phyloP scores from a whole-genome alignment of 2,329 filamentous ascomycete genomes.

The Akanthomyces lecanii region DNA sequence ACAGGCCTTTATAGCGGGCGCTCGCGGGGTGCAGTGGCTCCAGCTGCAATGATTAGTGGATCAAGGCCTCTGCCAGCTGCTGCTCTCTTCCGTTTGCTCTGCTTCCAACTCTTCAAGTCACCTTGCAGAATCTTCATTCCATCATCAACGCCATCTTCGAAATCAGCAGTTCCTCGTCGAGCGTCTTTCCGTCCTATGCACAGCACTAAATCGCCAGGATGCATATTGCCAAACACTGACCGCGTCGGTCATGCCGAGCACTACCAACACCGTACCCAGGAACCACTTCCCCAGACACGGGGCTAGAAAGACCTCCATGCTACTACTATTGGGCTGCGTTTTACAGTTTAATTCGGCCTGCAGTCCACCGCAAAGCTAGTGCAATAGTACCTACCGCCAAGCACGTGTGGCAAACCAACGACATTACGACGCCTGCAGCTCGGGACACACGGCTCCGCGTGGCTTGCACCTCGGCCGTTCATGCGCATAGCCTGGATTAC shows the following conservation, averaged over 20 bases:
- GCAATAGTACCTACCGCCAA: not conserved
- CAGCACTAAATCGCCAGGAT: not conserved
- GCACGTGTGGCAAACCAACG: not conserved
- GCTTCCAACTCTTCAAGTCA: not conserved
- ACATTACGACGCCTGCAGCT: not conserved
- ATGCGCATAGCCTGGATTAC: not conserved
- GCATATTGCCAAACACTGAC: not conserved
- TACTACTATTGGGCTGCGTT: not conserved
- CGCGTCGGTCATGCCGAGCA: not conserved
- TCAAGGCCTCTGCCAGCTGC: no score
- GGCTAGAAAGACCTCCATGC: not conserved
- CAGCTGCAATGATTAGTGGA: no score
- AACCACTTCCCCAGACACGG: constrained; percentile 10
- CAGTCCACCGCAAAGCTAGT: not conserved
- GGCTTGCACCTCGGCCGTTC: not conserved
- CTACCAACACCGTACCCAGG: constrained; percentile 7
- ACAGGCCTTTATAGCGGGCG: no score
- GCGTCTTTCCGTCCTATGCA: no score
- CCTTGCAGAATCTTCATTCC: not conserved
- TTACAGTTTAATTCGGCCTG: not conserved
- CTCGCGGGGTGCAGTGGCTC: no score
- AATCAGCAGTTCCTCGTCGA: no score
- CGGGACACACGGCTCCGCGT: constrained; percentile 6
- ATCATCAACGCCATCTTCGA: not conserved
- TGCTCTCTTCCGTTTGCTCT: no score